Percentiles rank a stretch among this genome's conserved stretches.
phyloP scores from a whole-genome alignment of 2,329 filamentous ascomycete species.

The Teratosphaeria pseudoeucalypti region DNA sequence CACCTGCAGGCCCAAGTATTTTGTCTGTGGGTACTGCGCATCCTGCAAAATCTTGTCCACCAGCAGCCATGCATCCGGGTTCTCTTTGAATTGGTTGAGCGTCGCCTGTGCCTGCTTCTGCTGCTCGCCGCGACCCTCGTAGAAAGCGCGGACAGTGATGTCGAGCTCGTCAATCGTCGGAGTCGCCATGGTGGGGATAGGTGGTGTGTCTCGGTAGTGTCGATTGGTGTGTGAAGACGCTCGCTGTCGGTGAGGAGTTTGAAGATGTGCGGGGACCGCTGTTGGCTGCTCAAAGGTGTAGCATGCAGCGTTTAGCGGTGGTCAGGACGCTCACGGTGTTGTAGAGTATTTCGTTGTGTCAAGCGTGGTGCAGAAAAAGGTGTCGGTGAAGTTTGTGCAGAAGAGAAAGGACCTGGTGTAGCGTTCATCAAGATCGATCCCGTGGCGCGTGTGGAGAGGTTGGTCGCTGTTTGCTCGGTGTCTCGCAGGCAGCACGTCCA shows the following conservation, averaged over 20 bases:
- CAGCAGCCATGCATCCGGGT: constrained; percentile 93
- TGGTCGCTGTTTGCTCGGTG: not conserved
- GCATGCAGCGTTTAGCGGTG: constrained; percentile 14
- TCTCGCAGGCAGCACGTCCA: not conserved
- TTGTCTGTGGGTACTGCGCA: constrained; percentile 87
- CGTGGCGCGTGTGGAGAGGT: not conserved
- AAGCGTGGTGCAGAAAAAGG: constrained; percentile 1
- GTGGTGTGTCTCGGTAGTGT: constrained; percentile 3
- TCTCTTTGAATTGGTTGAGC: constrained; percentile 97
- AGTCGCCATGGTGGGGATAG: constrained; percentile 44
- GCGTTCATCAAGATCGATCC: constrained; percentile 2
- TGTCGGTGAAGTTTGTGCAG: not conserved
- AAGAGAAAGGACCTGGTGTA: not conserved
- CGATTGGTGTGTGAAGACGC: constrained; percentile 9
- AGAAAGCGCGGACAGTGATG: constrained; percentile 90
- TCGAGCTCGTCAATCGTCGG: constrained; percentile 83
- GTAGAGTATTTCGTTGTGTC: not conserved
- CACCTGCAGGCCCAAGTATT: constrained; percentile 93
- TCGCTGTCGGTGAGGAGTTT: constrained; percentile 13
- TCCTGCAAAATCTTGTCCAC: constrained; percentile 95
- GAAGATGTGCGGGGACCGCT: constrained; percentile 22
- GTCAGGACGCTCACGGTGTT: not conserved
- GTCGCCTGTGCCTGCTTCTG: constrained; percentile 93
- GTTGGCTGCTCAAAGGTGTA: constrained; percentile 12
- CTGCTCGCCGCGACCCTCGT: constrained; percentile 89